Evolutionary conservation across 2,329 filamentous ascomycete species (phyloP).

Genomic region (Fusarium globosum): DNA sequence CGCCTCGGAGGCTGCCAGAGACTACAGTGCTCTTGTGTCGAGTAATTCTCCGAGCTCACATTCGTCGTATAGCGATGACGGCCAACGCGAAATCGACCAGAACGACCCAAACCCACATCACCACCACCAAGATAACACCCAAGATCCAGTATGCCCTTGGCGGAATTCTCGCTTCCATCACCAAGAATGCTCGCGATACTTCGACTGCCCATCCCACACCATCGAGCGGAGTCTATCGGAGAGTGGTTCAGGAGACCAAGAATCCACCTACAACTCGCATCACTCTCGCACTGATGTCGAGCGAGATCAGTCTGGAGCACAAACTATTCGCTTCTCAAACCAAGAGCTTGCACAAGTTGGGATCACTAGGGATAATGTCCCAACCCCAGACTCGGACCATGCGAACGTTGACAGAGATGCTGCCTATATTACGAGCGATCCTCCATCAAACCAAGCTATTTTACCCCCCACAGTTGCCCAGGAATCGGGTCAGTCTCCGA

Average conservation of each 20-base stretch:
- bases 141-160: constrained; percentile 50
- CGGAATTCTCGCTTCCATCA: constrained; percentile 53
- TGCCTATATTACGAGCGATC: background rate
- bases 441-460: background rate
- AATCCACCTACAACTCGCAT: constrained; percentile 24
- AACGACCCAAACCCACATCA: background rate
- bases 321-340: constrained; percentile 25
- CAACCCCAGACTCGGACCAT: background rate
- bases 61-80: constrained; percentile 54
- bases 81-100: constrained; percentile 17
- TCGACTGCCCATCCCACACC: constrained; percentile 61
- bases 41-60: constrained; percentile 46
- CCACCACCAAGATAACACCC: constrained; percentile 1
- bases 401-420: constrained; percentile 3
- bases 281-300: constrained; percentile 10
- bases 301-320: constrained; percentile 9
- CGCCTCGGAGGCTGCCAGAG: constrained; percentile 28
- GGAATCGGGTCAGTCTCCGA: constrained; percentile 1
- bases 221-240: constrained; percentile 53
- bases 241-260: constrained; percentile 39
- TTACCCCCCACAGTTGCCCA: background rate
- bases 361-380: background rate
- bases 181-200: constrained; percentile 59
- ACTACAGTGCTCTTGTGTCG: constrained; percentile 24
- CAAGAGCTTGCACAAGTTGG: constrained; percentile 28